These are phyloP conservation scores for Chaetomiaceae sp. DNA, from an alignment of 2,329 filamentous ascomycete genomes.

Conservation along the genomic window DNA sequence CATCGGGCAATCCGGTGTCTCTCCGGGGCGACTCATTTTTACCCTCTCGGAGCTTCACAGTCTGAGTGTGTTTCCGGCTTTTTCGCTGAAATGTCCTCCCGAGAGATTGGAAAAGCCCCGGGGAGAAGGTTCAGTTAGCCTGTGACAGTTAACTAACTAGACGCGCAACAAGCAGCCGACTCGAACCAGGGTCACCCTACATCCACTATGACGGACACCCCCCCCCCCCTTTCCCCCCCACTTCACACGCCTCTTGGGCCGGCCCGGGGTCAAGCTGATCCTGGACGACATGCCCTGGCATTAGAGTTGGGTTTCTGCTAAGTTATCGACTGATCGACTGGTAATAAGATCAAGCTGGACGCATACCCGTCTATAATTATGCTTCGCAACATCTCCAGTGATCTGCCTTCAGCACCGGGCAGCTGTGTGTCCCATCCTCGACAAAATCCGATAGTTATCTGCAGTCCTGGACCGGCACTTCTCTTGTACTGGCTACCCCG, in stretches of 20 bases:
- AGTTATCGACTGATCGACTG: constrained; percentile 24
- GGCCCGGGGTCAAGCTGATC: constrained; percentile 21
- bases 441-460: background rate
- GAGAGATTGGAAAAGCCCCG: constrained; percentile 9
- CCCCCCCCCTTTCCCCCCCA: constrained; percentile 1
- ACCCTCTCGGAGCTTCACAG: background rate
- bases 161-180: constrained; percentile 10
- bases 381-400: constrained; percentile 7
- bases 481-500: constrained; percentile 4
- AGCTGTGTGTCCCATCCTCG: constrained; percentile 10
- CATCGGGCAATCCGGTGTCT: background rate
- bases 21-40: too few relatives aligned
- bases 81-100: constrained; percentile 4
- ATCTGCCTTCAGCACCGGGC: constrained; percentile 10
- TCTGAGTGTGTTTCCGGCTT: background rate
- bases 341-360: constrained; percentile 23
- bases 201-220: constrained; percentile 14
- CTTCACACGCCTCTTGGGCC: constrained; percentile 17
- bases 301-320: constrained; percentile 16
- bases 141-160: constrained; percentile 16
- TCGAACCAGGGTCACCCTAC: constrained; percentile 20
- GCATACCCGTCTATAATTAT: constrained; percentile 13
- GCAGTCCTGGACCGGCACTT: constrained; percentile 8
- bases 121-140: constrained; percentile 10
- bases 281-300: constrained; percentile 18